Percentiles rank a stretch among this genome's conserved stretches.
These are phyloP conservation scores for Cladosporium austrohemisphaericum DNA, from an alignment of 2,329 filamentous ascomycete genomes.

Conservation along the genomic window DNA sequence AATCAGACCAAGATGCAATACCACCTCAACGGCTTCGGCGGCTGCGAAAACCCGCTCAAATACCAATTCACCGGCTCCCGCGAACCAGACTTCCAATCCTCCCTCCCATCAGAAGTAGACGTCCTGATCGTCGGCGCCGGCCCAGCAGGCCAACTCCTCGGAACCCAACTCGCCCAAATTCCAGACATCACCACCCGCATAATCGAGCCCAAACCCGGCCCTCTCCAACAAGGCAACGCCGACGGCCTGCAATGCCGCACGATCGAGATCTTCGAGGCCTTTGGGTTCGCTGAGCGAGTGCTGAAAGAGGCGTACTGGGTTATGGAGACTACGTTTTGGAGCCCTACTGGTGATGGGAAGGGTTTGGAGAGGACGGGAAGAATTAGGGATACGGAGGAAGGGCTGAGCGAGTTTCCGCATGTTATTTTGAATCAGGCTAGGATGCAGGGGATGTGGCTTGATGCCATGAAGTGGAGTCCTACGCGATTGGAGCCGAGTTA, in stretches of 20 bases:
- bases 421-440: slow-evolving; percentile 68
- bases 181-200: slow-evolving; percentile 48
- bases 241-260: slow-evolving; percentile 62
- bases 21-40: slow-evolving; percentile 34
- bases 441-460: slow-evolving; percentile 52
- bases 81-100: slow-evolving; percentile 30
- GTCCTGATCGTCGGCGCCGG: slow-evolving; percentile 51
- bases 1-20: too few relatives aligned
- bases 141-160: slow-evolving; percentile 47
- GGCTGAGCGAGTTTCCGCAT: slow-evolving; percentile 61
- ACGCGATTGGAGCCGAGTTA: slow-evolving; percentile 32
- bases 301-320: slow-evolving; percentile 67
- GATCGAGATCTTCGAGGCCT: slow-evolving; percentile 69
- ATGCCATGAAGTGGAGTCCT: slow-evolving; percentile 32
- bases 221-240: slow-evolving; percentile 39
- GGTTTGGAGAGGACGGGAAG: slow-evolving; percentile 55
- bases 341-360: slow-evolving; percentile 56
- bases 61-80: slow-evolving; percentile 27
- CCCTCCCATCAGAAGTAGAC: slow-evolving; percentile 39
- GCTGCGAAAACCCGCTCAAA: slow-evolving; percentile 31
- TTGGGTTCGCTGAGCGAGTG: slow-evolving; percentile 61
- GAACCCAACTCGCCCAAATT: slow-evolving; percentile 48
- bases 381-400: slow-evolving; percentile 60
- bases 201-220: slow-evolving; percentile 35
- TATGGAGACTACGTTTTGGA: slow-evolving; percentile 61